These are phyloP conservation scores for Penicillium steckii DNA, from an alignment of 495 filamentous ascomycete genomes.

Conservation along the genomic window DNA sequence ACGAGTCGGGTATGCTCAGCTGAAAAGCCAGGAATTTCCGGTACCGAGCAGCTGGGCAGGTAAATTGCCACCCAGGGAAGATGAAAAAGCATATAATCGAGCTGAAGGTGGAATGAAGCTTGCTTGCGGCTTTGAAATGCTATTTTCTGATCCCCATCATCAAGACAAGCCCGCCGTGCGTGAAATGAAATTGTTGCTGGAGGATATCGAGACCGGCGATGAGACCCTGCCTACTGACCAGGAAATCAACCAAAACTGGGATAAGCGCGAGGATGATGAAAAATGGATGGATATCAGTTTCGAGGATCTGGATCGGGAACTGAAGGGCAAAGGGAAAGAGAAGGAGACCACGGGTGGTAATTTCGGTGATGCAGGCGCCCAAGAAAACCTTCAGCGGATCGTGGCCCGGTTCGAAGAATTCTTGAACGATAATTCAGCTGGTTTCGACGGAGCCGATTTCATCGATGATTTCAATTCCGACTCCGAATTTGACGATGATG, in stretches of 20 bases:
- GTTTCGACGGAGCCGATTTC: slow-evolving; percentile 71
- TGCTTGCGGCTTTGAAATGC: slow-evolving; percentile 87
- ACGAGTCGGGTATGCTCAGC: slow-evolving; percentile 83
- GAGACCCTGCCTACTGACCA: slow-evolving; percentile 65
- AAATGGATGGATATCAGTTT: slow-evolving; percentile 93
- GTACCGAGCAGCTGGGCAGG: slow-evolving; percentile 62
- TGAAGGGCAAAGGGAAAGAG: slow-evolving; percentile 53
- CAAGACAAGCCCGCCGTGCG: slow-evolving; percentile 63
- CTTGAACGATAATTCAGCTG: slow-evolving; percentile 80
- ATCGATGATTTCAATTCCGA: slow-evolving; percentile 62
- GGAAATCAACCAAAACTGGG: slow-evolving; percentile 69
- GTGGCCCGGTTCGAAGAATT: slow-evolving; percentile 92
- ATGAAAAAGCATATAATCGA: slow-evolving; percentile 39
- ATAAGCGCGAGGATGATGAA: slow-evolving; percentile 69
- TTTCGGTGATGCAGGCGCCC: slow-evolving; percentile 77
- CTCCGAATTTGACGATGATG: slow-evolving; percentile 59
- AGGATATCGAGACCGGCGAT: slow-evolving; percentile 65
- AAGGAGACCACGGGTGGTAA: slow-evolving; percentile 34
- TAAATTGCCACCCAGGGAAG: slow-evolving; percentile 34
- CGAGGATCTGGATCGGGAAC: slow-evolving; percentile 79
- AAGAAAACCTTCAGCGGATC: slow-evolving; percentile 84
- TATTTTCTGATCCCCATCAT: slow-evolving; percentile 63
- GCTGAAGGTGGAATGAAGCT: slow-evolving; percentile 86
- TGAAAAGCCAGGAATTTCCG: slow-evolving; percentile 84
- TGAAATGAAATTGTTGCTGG: slow-evolving; percentile 72